These are phyloP conservation scores for Leccinum pachyderme DNA, from an alignment of 1,284 basidiomycete genomes.

Conservation along the genomic window DNA sequence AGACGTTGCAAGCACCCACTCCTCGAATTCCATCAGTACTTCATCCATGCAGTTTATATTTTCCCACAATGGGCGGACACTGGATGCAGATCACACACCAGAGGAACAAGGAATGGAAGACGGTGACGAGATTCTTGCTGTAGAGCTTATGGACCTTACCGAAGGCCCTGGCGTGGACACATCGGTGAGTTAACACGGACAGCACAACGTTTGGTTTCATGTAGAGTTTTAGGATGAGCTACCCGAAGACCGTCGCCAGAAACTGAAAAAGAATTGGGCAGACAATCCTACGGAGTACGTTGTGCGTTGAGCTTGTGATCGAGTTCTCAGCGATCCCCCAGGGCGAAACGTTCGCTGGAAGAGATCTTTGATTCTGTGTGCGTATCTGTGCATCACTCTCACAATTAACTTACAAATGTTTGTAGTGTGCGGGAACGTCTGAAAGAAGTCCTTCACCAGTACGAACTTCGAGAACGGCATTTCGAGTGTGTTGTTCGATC, in stretches of 20 bases:
- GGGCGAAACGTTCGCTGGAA: slow-evolving; percentile 69
- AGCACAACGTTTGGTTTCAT: slow-evolving; percentile 1
- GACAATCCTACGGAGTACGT: slow-evolving; percentile 70
- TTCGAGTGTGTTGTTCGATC: slow-evolving; percentile 86
- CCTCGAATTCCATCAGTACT: slow-evolving; percentile 31
- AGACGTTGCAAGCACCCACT: slow-evolving; percentile 40
- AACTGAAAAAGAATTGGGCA: slow-evolving; percentile 74
- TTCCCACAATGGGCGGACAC: slow-evolving; percentile 69
- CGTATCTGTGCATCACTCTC: slow-evolving; percentile 27
- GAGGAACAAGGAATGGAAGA: slow-evolving; percentile 82
- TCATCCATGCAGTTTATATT: slow-evolving; percentile 72
- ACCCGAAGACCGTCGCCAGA: slow-evolving; percentile 59
- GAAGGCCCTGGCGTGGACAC: slow-evolving; percentile 59
- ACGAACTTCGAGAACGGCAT: slow-evolving; percentile 82
- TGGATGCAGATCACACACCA: slow-evolving; percentile 77
- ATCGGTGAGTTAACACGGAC: slow-evolving; percentile 45
- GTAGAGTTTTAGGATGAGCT: slow-evolving; percentile 53
- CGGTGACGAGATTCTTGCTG: slow-evolving; percentile 79
- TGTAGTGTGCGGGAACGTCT: slow-evolving; percentile 73
- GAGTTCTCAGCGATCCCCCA: slow-evolving; percentile 29
- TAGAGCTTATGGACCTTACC: slow-evolving; percentile 84
- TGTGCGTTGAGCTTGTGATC: not conserved
- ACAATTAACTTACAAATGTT: slow-evolving; percentile 10
- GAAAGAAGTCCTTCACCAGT: slow-evolving; percentile 79
- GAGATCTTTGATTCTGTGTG: slow-evolving; percentile 81